Evolutionary conservation across 768 basidiomycete genomes (phyloP).

Genomic region (Pisolithus sp.): DNA sequence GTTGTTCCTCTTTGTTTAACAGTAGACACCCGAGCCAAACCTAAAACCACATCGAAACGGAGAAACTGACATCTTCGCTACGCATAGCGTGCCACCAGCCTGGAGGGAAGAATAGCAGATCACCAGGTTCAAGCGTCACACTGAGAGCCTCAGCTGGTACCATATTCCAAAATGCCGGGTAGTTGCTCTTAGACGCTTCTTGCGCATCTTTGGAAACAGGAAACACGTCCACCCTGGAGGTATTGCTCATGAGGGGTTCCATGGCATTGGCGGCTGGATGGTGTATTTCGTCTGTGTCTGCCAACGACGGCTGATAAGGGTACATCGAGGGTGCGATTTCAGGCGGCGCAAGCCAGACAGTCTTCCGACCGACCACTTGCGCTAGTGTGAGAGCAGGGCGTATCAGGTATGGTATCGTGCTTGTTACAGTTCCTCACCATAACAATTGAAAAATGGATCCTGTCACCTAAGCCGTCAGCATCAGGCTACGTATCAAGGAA

Average conservation of each 20-base stretch:
- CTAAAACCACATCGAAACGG: conserved; percentile 90
- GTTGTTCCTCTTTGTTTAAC: too few relatives aligned
- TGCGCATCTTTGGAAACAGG: conserved; percentile 14
- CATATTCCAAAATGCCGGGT: conserved; percentile 47
- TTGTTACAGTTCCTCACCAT: conserved; percentile 45
- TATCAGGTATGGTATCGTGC: conserved; percentile 1
- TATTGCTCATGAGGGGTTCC: conserved; percentile 64
- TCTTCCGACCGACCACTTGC: conserved; percentile 85
- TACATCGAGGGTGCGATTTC: conserved; percentile 51
- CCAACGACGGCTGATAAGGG: conserved; percentile 32
- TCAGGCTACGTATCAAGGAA: conserved; percentile 7
- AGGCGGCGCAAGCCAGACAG: conserved; percentile 88
- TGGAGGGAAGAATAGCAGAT: conserved; percentile 83
- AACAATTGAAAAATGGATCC: conserved; percentile 94
- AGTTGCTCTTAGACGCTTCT: conserved; percentile 20
- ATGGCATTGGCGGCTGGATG: conserved; percentile 35
- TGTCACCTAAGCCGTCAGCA: conserved; percentile 25
- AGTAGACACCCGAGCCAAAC: conserved; percentile 15
- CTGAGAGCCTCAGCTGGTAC: conserved; percentile 57
- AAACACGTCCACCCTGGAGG: conserved; percentile 80
- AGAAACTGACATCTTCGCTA: conserved; percentile 76
- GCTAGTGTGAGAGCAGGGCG: conserved; percentile 37
- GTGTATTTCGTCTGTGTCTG: conserved; percentile 13
- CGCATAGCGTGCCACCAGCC: conserved; percentile 96
- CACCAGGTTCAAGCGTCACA: conserved; percentile 70